Evolutionary conservation across 2,329 filamentous ascomycete genomes (phyloP).

Genomic region (Colletotrichum caudatum): DNA sequence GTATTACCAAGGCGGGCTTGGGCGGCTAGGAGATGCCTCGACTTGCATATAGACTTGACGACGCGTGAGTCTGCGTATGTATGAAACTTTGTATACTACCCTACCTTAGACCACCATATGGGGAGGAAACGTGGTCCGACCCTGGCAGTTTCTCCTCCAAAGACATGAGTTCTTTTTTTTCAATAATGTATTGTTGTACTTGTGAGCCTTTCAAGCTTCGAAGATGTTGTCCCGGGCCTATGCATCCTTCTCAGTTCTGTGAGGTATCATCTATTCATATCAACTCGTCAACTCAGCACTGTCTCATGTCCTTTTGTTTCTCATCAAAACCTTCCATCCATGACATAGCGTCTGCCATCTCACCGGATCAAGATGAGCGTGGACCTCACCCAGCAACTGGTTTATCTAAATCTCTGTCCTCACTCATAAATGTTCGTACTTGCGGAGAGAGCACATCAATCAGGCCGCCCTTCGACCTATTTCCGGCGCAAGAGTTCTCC

Average conservation of each 20-base stretch:
- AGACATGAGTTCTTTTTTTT: neutral
- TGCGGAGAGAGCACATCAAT: neutral
- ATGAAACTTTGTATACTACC: conserved; percentile 43
- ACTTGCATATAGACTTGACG: conserved; percentile 42
- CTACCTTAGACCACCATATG: conserved; percentile 28
- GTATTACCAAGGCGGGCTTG: conserved; percentile 36
- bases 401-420: neutral
- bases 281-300: neutral
- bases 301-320: neutral
- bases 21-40: conserved; percentile 32
- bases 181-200: neutral
- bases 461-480: neutral
- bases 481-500: no score
- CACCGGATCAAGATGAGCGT: neutral
- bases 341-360: no score
- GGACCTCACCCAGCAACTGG: no score
- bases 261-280: neutral
- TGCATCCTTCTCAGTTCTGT: neutral
- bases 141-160: conserved; percentile 14
- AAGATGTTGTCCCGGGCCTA: no score
- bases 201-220: neutral
- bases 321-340: neutral
- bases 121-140: conserved; percentile 14
- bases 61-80: conserved; percentile 38
- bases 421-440: no score